Percentiles rank a stretch among this genome's conserved stretches.
These are phyloP conservation scores for Aspergillus leporis DNA, from an alignment of 495 filamentous ascomycete species.

Conservation along the genomic window DNA sequence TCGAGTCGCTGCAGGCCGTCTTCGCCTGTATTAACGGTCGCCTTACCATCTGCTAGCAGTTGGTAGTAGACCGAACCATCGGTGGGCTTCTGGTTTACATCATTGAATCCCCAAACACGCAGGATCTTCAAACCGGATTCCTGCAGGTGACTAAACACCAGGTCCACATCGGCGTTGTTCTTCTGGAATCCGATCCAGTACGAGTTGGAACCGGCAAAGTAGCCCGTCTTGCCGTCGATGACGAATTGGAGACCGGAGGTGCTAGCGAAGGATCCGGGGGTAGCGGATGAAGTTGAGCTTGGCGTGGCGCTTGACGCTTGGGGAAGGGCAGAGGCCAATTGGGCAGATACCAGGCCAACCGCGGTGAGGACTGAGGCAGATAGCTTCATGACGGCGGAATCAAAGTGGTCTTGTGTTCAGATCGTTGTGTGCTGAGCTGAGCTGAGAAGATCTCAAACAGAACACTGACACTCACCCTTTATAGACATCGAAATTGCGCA, in stretches of 20 bases:
- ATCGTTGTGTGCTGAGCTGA: background rate
- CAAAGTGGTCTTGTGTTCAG: background rate
- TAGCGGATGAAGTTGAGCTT: background rate
- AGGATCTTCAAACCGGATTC: slow-evolving; percentile 65
- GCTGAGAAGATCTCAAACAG: too few species aligned
- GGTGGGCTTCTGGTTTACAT: slow-evolving; percentile 49
- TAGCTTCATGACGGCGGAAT: slow-evolving; percentile 12
- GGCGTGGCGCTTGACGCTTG: slow-evolving; percentile 4
- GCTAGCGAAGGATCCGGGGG: slow-evolving; percentile 38
- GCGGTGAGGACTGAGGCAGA: slow-evolving; percentile 61
- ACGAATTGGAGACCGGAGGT: slow-evolving; percentile 57
- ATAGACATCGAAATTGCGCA: background rate
- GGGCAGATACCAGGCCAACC: slow-evolving; percentile 19
- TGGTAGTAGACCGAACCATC: slow-evolving; percentile 61
- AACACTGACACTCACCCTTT: background rate
- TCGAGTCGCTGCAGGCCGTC: slow-evolving; percentile 69
- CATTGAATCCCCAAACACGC: slow-evolving; percentile 75
- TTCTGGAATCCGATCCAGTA: slow-evolving; percentile 75
- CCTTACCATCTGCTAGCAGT: slow-evolving; percentile 49
- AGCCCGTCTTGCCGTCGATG: slow-evolving; percentile 61
- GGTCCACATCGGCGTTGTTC: slow-evolving; percentile 63
- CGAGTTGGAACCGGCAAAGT: slow-evolving; percentile 69
- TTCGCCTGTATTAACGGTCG: slow-evolving; percentile 65
- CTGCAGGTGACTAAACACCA: slow-evolving; percentile 49
- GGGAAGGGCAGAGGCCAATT: slow-evolving; percentile 19